Evolutionary conservation across 495 filamentous ascomycete species (phyloP).

Genomic region (Ramalina intermedia): DNA sequence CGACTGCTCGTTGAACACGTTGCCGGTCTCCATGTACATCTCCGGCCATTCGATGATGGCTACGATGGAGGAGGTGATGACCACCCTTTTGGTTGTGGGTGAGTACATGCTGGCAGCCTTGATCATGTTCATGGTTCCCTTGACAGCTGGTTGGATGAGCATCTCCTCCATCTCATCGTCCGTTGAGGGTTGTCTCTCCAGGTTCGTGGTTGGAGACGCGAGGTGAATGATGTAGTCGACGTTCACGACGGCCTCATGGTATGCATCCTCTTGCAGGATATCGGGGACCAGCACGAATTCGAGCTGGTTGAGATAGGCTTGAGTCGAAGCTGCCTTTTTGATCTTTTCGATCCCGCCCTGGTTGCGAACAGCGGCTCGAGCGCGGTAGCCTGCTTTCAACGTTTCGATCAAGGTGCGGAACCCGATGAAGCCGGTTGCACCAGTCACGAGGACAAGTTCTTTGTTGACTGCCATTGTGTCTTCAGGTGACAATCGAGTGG

Average conservation of each 20-base stretch:
- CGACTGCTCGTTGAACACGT: slow-evolving; percentile 6
- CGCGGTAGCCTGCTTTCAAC: slow-evolving; percentile 19
- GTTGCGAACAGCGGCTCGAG: slow-evolving; percentile 26
- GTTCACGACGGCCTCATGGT: slow-evolving; percentile 30
- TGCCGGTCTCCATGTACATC: slow-evolving; percentile 2
- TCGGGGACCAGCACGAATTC: slow-evolving; percentile 33
- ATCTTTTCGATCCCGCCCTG: slow-evolving; percentile 21
- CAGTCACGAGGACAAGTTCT: slow-evolving; percentile 18
- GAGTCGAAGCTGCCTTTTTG: slow-evolving; percentile 14
- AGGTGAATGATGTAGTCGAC: slow-evolving; percentile 37
- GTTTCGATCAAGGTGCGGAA: slow-evolving; percentile 27
- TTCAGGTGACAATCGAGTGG: too few relatives aligned
- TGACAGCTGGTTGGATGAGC: slow-evolving; percentile 24
- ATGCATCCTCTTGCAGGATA: slow-evolving; percentile 27
- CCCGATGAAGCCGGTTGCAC: slow-evolving; percentile 28
- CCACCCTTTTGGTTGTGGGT: slow-evolving; percentile 24
- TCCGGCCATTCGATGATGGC: slow-evolving; percentile 17
- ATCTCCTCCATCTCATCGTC: slow-evolving; percentile 13
- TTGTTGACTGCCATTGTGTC: slow-evolving; percentile 10
- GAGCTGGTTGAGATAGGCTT: slow-evolving; percentile 9
- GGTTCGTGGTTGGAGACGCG: slow-evolving; percentile 27
- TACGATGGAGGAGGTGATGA: slow-evolving; percentile 28
- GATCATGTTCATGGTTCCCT: slow-evolving; percentile 24
- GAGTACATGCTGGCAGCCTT: slow-evolving; percentile 20
- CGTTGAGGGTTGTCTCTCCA: background rate